Evolutionary conservation across 257 asterid genomes (phyloP).

Genomic region (Nicotiana tomentosiformis): DNA sequence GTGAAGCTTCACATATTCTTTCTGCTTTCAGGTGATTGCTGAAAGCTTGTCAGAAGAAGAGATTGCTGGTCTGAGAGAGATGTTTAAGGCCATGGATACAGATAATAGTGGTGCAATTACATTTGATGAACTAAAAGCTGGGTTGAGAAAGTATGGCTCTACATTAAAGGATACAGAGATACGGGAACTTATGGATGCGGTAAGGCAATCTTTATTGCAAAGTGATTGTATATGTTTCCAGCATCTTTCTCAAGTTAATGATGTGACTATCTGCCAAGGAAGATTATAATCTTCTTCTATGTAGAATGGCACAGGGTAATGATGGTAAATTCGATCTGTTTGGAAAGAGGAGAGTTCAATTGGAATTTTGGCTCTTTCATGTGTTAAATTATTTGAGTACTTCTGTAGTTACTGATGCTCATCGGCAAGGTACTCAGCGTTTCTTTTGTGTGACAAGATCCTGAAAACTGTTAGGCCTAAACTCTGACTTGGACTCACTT

Average conservation of each 20-base stretch:
- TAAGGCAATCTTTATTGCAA: slow-evolving; percentile 25
- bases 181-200: slow-evolving; percentile 93
- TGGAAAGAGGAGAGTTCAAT: background rate
- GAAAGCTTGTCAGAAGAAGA: slow-evolving; percentile 96
- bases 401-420: background rate
- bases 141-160: slow-evolving; percentile 90
- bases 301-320: background rate
- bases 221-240: background rate
- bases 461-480: background rate
- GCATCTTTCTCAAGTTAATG: background rate
- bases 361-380: background rate
- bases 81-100: slow-evolving; percentile 91
- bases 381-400: background rate
- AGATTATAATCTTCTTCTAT: background rate
- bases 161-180: slow-evolving; percentile 81
- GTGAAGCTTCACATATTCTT: background rate
- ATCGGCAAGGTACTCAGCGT: background rate
- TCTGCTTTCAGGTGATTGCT: slow-evolving; percentile 73
- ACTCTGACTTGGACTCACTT: background rate
- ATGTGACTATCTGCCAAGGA: background rate
- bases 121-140: slow-evolving; percentile 89
- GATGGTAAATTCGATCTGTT: background rate
- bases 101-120: slow-evolving; percentile 92
- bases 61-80: slow-evolving; percentile 86
- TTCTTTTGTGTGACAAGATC: background rate